Percentiles rank a stretch among this genome's conserved stretches.
phyloP scores from a whole-genome alignment of 1,284 basidiomycete genomes.

The Moesziomyces antarcticus region DNA sequence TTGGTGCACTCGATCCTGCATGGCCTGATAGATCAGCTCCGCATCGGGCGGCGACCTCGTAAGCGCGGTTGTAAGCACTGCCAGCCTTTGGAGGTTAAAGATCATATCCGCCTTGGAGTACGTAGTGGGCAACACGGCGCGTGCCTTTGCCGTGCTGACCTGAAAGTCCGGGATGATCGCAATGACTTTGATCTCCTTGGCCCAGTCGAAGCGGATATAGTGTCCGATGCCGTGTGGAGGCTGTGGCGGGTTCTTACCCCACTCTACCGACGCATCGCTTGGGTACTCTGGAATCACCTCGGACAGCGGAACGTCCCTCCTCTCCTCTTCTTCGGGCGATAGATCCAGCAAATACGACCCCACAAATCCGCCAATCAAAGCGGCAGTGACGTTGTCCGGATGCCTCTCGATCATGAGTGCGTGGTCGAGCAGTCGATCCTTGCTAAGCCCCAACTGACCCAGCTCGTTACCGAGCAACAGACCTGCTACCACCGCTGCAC shows the following conservation, averaged over 20 bases:
- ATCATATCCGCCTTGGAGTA: conserved; percentile 92
- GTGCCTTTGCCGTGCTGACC: conserved; percentile 92
- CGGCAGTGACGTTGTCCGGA: conserved; percentile 98
- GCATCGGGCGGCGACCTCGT: conserved; percentile 89
- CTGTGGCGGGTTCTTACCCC: conserved; percentile 87
- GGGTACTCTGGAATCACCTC: conserved; percentile 98
- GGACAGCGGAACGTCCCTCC: conserved; percentile 88
- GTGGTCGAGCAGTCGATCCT: conserved; percentile 86
- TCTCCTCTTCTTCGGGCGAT: conserved; percentile 71
- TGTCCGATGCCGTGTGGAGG: conserved; percentile 94
- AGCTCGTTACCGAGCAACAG: conserved; percentile 88
- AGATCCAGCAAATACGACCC: conserved; percentile 94
- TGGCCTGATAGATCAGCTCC: conserved; percentile 95
- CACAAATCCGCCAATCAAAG: conserved; percentile 96
- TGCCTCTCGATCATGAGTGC: conserved; percentile 99
- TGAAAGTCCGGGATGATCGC: conserved; percentile 97
- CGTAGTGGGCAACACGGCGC: conserved; percentile 82
- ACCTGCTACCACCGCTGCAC: conserved; percentile 96
- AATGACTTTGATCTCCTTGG: conserved; percentile 85
- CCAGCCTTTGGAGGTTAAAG: conserved; percentile 96
- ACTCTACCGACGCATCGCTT: conserved; percentile 85
- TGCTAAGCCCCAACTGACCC: conserved; percentile 78
- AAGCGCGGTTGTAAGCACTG: conserved; percentile 96
- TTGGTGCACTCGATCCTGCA: conserved; percentile 98
- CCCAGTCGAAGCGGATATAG: conserved; percentile 91